Conservation (phyloP, 768 basidiomycete species). For the Pilatotrama ljubarskyi region DNA sequence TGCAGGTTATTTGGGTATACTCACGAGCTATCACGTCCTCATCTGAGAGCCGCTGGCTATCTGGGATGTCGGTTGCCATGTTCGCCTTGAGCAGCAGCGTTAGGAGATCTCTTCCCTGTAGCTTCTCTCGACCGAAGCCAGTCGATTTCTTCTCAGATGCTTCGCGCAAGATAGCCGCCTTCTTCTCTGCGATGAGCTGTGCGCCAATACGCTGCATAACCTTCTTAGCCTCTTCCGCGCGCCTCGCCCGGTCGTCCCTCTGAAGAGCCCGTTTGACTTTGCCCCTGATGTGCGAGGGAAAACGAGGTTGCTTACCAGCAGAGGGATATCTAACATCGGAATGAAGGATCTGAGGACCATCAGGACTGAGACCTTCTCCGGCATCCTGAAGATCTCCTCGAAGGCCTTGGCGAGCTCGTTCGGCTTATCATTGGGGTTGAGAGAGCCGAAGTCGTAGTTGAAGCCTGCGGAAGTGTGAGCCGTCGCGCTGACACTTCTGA, state of each 20-base stretch:
- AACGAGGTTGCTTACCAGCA: slow-evolving; percentile 14
- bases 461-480: slow-evolving; percentile 30
- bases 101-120: slow-evolving; percentile 12
- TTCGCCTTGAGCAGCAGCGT: slow-evolving; percentile 61
- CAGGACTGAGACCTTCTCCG: slow-evolving; percentile 8
- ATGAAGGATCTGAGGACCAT: slow-evolving; percentile 17
- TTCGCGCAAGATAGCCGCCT: slow-evolving; percentile 33
- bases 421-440: slow-evolving; percentile 27
- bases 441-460: slow-evolving; percentile 36
- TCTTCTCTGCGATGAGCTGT: slow-evolving; percentile 34
- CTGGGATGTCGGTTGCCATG: slow-evolving; percentile 57
- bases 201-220: slow-evolving; percentile 31
- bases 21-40: slow-evolving; percentile 59
- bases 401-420: slow-evolving; percentile 37
- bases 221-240: slow-evolving; percentile 12
- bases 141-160: slow-evolving; percentile 35
- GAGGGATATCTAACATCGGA: slow-evolving; percentile 20
- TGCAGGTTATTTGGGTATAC: slow-evolving; percentile 19
- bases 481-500: neutral
- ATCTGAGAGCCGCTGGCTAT: slow-evolving; percentile 56
- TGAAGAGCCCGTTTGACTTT: neutral
- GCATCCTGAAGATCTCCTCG: slow-evolving; percentile 26
- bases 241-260: neutral
- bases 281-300: no score
- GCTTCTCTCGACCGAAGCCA: neutral